These are phyloP conservation scores for Eimeria maxima DNA, from an alignment of 169 alveolate genomes.

Conservation along the genomic window DNA sequence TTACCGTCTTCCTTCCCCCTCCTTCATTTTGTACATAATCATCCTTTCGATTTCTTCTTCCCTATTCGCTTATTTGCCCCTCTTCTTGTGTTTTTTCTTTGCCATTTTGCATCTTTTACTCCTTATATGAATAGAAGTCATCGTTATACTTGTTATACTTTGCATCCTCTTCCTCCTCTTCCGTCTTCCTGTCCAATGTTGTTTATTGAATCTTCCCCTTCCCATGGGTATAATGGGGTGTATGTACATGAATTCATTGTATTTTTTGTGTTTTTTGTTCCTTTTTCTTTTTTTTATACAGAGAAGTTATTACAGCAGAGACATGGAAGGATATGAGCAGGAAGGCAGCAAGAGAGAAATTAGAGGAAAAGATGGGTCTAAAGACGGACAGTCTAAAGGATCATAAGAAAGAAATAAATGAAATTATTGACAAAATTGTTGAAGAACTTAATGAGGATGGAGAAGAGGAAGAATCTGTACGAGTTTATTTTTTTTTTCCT, in stretches of 20 bases:
- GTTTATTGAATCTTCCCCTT: too few species aligned
- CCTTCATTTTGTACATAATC: too few species aligned
- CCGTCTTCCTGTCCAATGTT: too few species aligned
- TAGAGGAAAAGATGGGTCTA: slow-evolving; percentile 67
- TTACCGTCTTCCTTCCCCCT: not conserved
- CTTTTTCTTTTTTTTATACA: not conserved
- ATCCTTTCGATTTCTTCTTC: too few species aligned
- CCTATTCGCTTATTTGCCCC: too few species aligned
- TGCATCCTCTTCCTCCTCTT: too few species aligned
- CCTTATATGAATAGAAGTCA: not conserved
- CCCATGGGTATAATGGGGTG: too few species aligned
- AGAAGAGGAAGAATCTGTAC: not conserved
- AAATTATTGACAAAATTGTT: slow-evolving; percentile 71
- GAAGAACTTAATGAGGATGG: slow-evolving; percentile 27
- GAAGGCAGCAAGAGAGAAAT: slow-evolving; percentile 62
- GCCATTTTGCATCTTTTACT: not conserved
- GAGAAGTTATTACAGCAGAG: slow-evolving; percentile 73
- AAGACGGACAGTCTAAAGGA: slow-evolving; percentile 41
- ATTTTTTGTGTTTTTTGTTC: not conserved
- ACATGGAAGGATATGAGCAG: slow-evolving; percentile 73
- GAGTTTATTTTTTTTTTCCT: not conserved
- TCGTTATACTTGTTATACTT: too few species aligned
- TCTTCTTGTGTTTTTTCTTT: too few species aligned
- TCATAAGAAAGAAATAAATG: slow-evolving; percentile 55
- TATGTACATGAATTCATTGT: not conserved